These are phyloP conservation scores for Penicillium turbatum DNA, from an alignment of 495 filamentous ascomycete genomes.

Conservation along the genomic window DNA sequence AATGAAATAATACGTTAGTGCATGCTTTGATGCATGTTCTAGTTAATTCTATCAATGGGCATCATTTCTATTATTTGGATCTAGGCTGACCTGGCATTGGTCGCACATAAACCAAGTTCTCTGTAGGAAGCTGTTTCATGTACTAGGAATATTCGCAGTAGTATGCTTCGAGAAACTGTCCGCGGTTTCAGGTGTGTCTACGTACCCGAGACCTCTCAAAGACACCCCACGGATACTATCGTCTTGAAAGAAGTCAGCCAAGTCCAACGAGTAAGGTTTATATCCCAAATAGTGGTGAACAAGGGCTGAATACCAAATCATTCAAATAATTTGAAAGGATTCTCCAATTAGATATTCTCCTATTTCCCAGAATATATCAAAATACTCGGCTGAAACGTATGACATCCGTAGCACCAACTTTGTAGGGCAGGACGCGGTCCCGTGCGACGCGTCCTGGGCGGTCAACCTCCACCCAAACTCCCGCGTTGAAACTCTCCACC, in stretches of 20 bases:
- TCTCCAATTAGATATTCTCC: no score
- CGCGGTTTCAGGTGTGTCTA: no score
- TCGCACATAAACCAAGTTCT: no score
- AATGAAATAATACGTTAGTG: no score
- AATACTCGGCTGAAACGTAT: neutral
- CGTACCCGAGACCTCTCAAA: neutral
- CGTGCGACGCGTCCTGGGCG: conserved; percentile 30
- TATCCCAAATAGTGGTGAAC: neutral
- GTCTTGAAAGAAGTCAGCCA: neutral
- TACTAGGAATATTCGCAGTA: no score
- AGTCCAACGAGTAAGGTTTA: neutral
- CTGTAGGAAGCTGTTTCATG: no score
- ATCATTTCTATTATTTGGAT: no score
- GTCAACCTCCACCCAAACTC: conserved; percentile 24
- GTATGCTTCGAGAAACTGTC: no score
- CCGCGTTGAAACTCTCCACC: conserved; percentile 19
- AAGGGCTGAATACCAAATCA: neutral
- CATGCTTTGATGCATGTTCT: no score
- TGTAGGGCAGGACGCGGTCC: conserved; percentile 24
- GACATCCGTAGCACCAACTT: neutral
- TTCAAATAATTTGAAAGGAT: neutral
- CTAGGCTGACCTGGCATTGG: no score
- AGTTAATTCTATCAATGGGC: no score
- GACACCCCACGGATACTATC: neutral
- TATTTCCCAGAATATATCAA: neutral